Evolutionary conservation across 331 rosid genomes (phyloP).

Genomic region (Saraca asoca): DNA sequence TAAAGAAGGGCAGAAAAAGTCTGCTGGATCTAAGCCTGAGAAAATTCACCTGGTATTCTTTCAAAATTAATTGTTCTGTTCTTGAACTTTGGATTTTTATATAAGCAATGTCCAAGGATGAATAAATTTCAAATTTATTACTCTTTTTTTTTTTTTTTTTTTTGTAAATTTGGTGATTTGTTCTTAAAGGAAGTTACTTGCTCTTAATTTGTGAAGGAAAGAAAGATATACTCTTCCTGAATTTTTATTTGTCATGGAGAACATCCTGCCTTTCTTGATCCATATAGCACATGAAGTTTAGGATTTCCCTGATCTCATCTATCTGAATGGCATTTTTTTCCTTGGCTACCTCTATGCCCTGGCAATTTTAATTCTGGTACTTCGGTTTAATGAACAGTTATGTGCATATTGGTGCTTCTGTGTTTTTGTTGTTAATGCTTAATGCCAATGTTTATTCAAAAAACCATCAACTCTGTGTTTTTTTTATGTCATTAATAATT

Average conservation of each 20-base stretch:
- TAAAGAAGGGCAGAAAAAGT: no score
- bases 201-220: slow-evolving; percentile 26
- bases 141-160: background rate
- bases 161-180: slow-evolving; percentile 10
- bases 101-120: slow-evolving; percentile 9
- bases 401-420: slow-evolving; percentile 23
- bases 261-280: slow-evolving; percentile 17
- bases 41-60: slow-evolving; percentile 63
- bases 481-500: slow-evolving; percentile 28
- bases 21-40: no score
- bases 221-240: slow-evolving; percentile 23
- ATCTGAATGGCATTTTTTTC: slow-evolving; percentile 15
- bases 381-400: slow-evolving; percentile 23
- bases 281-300: background rate
- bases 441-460: slow-evolving; percentile 21
- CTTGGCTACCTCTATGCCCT: slow-evolving; percentile 8
- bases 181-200: slow-evolving; percentile 15
- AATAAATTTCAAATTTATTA: slow-evolving; percentile 13
- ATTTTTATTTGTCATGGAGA: slow-evolving; percentile 28
- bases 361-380: slow-evolving; percentile 17
- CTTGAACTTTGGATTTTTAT: slow-evolving; percentile 6
- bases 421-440: slow-evolving; percentile 32
- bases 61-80: slow-evolving; percentile 17
- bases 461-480: slow-evolving; percentile 25
- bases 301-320: slow-evolving; percentile 16